Evolutionary conservation across 129 eudicot species (phyloP).

Genomic region (sunflower (Helianthus annuus)): DNA sequence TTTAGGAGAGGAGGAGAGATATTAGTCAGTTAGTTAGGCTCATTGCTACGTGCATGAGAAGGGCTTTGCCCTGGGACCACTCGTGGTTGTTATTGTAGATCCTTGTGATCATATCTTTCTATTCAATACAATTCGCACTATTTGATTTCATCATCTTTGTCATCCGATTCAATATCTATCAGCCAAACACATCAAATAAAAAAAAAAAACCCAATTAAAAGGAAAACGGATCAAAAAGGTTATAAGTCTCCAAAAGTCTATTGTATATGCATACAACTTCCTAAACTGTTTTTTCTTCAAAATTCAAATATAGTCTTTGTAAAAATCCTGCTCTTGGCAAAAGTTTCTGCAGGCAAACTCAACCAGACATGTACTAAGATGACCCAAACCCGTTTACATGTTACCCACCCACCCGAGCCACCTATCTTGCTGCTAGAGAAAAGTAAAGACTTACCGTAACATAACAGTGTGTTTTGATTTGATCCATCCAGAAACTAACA

Average conservation of each 20-base stretch:
- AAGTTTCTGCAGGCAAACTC: background rate
- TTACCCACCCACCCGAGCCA: background rate
- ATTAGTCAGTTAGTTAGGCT: no score
- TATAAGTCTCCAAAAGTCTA: background rate
- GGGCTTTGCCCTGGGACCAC: no score
- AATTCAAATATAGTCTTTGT: no score
- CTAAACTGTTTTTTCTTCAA: no score
- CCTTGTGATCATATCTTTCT: no score
- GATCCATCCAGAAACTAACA: conserved; percentile 96
- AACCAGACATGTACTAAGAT: background rate
- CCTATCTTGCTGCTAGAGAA: conserved; percentile 1
- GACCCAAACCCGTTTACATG: background rate
- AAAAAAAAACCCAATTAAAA: background rate
- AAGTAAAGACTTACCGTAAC: conserved; percentile 57
- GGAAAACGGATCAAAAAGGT: background rate
- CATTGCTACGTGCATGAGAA: no score
- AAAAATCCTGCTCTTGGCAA: background rate
- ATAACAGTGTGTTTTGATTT: conserved; percentile 93
- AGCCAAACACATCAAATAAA: background rate
- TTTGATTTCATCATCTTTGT: no score
- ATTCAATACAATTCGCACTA: no score
- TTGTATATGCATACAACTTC: background rate
- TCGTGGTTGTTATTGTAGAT: no score
- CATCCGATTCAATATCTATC: no score
- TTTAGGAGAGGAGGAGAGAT: no score